A percentile compares a stretch with the other conserved stretches of the same genome.
These are phyloP conservation scores for Nakaseomyces sp. DNA, from an alignment of 1,139 yeast genomes.

Conservation along the genomic window DNA sequence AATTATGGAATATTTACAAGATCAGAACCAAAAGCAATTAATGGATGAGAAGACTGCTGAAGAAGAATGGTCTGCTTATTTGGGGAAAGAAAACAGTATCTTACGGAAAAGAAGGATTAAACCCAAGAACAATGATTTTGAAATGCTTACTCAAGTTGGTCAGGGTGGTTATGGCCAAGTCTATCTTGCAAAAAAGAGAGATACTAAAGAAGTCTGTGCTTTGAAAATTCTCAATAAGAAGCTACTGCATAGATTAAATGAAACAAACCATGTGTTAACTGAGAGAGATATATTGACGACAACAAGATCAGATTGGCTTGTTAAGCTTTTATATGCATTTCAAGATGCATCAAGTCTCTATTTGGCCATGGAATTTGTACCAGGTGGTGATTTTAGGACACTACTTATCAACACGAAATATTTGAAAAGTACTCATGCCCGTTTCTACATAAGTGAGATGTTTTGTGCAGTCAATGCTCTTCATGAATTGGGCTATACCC, in stretches of 20 bases:
- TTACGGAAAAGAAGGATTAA: slow-evolving; percentile 82
- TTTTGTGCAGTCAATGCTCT: slow-evolving; percentile 87
- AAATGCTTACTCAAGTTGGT: slow-evolving; percentile 94
- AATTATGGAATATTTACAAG: slow-evolving; percentile 48
- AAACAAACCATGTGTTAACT: slow-evolving; percentile 89
- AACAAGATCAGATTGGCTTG: slow-evolving; percentile 93
- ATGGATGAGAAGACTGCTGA: slow-evolving; percentile 37
- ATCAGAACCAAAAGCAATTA: slow-evolving; percentile 35
- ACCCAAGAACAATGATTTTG: slow-evolving; percentile 91
- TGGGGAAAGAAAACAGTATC: slow-evolving; percentile 75
- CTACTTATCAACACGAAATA: slow-evolving; percentile 87
- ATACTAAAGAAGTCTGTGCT: slow-evolving; percentile 93
- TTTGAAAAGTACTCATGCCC: slow-evolving; percentile 87
- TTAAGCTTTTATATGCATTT: slow-evolving; percentile 85
- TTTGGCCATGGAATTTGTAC: slow-evolving; percentile 97
- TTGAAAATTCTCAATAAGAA: slow-evolving; percentile 85
- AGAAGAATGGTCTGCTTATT: slow-evolving; percentile 68
- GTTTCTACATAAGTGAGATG: slow-evolving; percentile 94
- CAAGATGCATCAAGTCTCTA: slow-evolving; percentile 87
- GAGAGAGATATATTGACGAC: slow-evolving; percentile 95
- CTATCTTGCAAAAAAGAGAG: slow-evolving; percentile 85
- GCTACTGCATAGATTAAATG: slow-evolving; percentile 79
- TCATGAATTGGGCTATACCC: slow-evolving; percentile 93
- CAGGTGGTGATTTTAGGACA: slow-evolving; percentile 98
- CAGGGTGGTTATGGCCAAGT: slow-evolving; percentile 99